Evolutionary conservation across 78 protist genomes (phyloP).

Genomic region (Dictyostelium brefeldianum): DNA sequence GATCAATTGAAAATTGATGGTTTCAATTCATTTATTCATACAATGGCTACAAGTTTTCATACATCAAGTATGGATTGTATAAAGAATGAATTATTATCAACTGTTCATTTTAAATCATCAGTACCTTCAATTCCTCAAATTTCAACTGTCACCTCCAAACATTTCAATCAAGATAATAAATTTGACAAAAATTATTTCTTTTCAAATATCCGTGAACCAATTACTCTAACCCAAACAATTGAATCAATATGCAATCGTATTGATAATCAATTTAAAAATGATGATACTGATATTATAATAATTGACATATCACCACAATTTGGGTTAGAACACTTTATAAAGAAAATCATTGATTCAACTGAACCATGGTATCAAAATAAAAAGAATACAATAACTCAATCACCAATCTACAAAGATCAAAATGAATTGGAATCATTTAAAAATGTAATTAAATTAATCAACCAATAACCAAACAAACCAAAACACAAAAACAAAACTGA

Average conservation of each 20-base stretch:
- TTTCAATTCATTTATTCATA: not conserved
- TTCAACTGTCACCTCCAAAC: not conserved
- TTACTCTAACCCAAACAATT: no score
- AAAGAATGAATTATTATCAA: not conserved
- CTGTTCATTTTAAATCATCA: no score
- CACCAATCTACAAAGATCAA: not conserved
- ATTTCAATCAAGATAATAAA: no score
- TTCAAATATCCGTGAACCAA: no score
- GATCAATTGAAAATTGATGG: not conserved
- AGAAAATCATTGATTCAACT: not conserved
- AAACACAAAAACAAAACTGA: not conserved
- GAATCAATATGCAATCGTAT: no score
- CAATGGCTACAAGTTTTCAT: slow-evolving; percentile 44
- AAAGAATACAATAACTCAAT: not conserved
- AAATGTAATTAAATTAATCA: no score
- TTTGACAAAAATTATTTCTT: no score
- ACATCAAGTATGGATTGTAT: slow-evolving; percentile 27
- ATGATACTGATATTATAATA: not conserved
- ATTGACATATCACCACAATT: not conserved
- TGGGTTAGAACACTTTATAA: not conserved
- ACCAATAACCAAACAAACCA: no score
- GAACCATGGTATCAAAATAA: not conserved
- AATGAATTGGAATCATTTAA: not conserved
- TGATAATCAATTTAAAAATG: no score
- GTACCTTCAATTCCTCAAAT: not conserved